phyloP scores from a whole-genome alignment of 148 eudicot species.

The Rhododendron kiyosumense region DNA sequence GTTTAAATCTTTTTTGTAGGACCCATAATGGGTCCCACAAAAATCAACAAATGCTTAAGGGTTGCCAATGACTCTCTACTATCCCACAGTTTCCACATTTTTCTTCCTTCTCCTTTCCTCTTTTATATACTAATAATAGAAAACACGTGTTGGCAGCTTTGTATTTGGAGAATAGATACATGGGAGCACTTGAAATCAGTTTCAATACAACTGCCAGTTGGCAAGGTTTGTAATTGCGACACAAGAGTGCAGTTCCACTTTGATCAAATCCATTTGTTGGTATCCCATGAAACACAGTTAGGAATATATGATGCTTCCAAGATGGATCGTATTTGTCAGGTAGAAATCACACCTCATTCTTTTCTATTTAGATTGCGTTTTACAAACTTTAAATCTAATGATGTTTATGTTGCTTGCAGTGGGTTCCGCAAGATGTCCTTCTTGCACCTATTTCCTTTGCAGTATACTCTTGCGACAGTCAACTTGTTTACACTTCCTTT shows the following conservation, averaged over 20 bases:
- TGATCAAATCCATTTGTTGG: conserved; percentile 68
- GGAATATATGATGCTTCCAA: conserved; percentile 82
- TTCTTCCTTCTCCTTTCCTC: no score
- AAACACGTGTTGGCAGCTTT: conserved; percentile 39
- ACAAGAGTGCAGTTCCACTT: conserved; percentile 84
- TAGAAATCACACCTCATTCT: conserved; percentile 13
- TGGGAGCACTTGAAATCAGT: conserved; percentile 70
- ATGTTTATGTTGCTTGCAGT: conserved; percentile 38
- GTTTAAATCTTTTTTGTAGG: no score
- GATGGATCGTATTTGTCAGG: conserved; percentile 80
- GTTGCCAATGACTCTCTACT: neutral
- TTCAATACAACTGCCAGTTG: conserved; percentile 64
- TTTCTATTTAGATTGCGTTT: neutral
- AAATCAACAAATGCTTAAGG: no score
- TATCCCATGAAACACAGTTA: conserved; percentile 77
- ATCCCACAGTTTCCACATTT: neutral
- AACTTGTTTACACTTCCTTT: conserved; percentile 64
- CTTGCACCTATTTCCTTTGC: conserved; percentile 74
- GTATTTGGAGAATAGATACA: conserved; percentile 72
- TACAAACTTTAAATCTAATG: conserved; percentile 1
- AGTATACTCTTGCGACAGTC: conserved; percentile 70
- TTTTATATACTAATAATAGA: neutral
- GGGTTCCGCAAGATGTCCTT: conserved; percentile 78
- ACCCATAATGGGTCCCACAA: no score
- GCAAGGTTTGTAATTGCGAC: conserved; percentile 61